Evolutionary conservation across 2,329 filamentous ascomycete species (phyloP).

Genomic region (Sphaceloma murrayae): DNA sequence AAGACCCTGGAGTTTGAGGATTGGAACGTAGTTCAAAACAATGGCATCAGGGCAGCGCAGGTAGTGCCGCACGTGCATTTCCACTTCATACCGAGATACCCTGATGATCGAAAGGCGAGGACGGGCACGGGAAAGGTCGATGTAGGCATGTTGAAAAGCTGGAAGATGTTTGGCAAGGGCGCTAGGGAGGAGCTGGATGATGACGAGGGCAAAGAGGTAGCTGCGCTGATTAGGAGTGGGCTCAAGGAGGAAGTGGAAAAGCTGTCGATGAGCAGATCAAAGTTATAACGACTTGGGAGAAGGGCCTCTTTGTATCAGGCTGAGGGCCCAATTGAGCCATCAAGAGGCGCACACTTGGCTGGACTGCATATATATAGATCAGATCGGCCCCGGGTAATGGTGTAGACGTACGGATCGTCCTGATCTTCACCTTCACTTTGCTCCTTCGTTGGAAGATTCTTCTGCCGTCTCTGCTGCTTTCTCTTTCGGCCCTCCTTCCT

Average conservation of each 20-base stretch:
- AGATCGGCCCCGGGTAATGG: no score
- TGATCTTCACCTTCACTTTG: not conserved
- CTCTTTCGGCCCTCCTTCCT: conserved; percentile 33
- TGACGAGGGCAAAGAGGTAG: conserved; percentile 56
- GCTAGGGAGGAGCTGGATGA: conserved; percentile 66
- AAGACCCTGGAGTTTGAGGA: conserved; percentile 62
- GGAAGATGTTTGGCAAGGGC: conserved; percentile 75
- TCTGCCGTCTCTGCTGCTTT: conserved; percentile 16
- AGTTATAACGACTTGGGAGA: no score
- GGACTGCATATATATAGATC: no score
- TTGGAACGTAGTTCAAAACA: conserved; percentile 97
- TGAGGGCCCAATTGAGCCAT: no score
- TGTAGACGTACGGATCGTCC: not conserved
- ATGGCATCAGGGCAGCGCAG: conserved; percentile 77
- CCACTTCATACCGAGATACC: conserved; percentile 74
- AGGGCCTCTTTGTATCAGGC: no score
- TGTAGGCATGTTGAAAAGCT: conserved; percentile 44
- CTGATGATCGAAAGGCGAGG: conserved; percentile 44
- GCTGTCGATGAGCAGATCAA: conserved; percentile 12
- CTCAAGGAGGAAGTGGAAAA: conserved; percentile 31
- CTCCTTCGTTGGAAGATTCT: no score
- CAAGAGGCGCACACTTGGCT: no score
- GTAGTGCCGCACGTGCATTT: conserved; percentile 92
- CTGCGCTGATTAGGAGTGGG: conserved; percentile 39
- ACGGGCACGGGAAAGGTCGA: conserved; percentile 41